Evolutionary conservation across 2,329 filamentous ascomycete species (phyloP).

Genomic region (Colletotrichum musae): DNA sequence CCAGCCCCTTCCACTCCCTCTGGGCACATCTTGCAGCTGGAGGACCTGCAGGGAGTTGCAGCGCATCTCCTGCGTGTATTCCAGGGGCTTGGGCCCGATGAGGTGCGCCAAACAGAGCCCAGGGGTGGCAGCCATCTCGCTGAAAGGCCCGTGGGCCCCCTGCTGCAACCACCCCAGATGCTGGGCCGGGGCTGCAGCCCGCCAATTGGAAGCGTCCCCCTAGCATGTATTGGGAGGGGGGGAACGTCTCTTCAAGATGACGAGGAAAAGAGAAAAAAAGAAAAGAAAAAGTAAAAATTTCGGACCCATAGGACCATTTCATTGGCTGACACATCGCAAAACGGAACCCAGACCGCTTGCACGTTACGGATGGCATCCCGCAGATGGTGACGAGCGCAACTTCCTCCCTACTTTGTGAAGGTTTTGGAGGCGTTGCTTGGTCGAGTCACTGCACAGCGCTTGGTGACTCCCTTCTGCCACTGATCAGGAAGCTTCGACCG

Average conservation of each 20-base stretch:
- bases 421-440: not conserved
- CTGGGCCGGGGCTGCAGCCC: not conserved
- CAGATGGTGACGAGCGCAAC: not conserved
- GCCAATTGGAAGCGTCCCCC: not conserved
- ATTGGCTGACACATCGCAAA: not conserved
- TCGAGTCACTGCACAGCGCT: too few relatives aligned
- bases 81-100: conserved; percentile 20
- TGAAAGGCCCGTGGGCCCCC: not conserved
- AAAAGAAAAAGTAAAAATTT: not conserved
- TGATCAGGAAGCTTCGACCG: too few relatives aligned
- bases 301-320: not conserved
- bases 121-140: not conserved
- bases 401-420: not conserved
- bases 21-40: not conserved
- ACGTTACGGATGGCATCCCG: not conserved
- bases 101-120: conserved; percentile 8
- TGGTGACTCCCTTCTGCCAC: too few relatives aligned
- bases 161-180: conserved; percentile 1
- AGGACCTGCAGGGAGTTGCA: conserved; percentile 3
- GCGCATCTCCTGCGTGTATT: conserved; percentile 3
- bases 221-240: too few relatives aligned
- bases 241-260: not conserved
- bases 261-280: too few relatives aligned
- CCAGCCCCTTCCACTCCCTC: not conserved
- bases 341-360: not conserved